These are phyloP conservation scores for Alternaria sp. DNA, from an alignment of 2,329 filamentous ascomycete genomes.

Conservation along the genomic window DNA sequence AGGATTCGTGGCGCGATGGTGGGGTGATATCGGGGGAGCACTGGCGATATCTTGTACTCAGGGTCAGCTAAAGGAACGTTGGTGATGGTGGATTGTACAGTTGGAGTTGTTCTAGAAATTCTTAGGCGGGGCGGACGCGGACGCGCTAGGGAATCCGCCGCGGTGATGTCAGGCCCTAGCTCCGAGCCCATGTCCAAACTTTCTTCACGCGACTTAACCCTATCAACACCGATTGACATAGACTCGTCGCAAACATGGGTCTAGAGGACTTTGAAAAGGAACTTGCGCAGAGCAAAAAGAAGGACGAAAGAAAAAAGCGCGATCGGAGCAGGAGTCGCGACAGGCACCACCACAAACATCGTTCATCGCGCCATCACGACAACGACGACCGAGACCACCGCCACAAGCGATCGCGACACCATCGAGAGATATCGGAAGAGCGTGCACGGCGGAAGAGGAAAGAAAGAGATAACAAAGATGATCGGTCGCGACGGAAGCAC, in stretches of 20 bases:
- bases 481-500: conserved; percentile 48
- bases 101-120: conserved; percentile 35
- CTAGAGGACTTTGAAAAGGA: conserved; percentile 81
- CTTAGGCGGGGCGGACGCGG: conserved; percentile 43
- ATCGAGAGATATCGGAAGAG: conserved; percentile 53
- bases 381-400: conserved; percentile 62
- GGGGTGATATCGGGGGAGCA: not conserved
- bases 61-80: conserved; percentile 15
- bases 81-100: not conserved
- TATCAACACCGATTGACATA: not conserved
- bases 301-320: conserved; percentile 59
- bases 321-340: conserved; percentile 56
- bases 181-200: conserved; percentile 19
- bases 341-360: conserved; percentile 53
- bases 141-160: conserved; percentile 24
- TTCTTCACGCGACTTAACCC: conserved; percentile 16
- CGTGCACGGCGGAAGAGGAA: conserved; percentile 57
- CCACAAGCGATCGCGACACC: conserved; percentile 71
- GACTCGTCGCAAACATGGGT: conserved; percentile 57
- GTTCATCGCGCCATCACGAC: conserved; percentile 56
- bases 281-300: conserved; percentile 71
- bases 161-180: conserved; percentile 41
- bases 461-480: conserved; percentile 46
- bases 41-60: not conserved
- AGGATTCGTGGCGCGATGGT: not conserved